phyloP scores from a whole-genome alignment of 2,329 filamentous ascomycete genomes.

The Neonectria ditissima region DNA sequence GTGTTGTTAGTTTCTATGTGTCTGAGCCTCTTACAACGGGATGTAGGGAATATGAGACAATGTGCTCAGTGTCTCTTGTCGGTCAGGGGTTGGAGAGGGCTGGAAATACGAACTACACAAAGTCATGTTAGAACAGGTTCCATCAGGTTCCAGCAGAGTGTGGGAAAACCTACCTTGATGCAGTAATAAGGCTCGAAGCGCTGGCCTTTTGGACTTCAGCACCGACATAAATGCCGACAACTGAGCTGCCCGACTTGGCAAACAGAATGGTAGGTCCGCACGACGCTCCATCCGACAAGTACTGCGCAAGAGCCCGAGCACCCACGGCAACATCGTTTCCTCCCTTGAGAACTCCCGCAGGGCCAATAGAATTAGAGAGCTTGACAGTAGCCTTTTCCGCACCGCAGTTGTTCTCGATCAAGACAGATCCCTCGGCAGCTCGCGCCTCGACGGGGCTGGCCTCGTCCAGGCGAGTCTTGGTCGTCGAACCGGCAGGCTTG shows the following conservation, averaged over 20 bases:
- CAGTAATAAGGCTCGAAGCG: conserved; percentile 30
- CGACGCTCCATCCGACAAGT: conserved; percentile 31
- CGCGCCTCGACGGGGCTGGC: conserved; percentile 25
- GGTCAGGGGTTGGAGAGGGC: too few relatives aligned
- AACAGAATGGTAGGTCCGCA: conserved; percentile 41
- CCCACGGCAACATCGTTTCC: conserved; percentile 31
- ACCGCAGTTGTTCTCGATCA: conserved; percentile 37
- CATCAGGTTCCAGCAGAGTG: neutral
- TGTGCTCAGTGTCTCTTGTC: neutral
- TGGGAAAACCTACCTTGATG: conserved; percentile 24
- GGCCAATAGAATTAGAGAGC: conserved; percentile 23
- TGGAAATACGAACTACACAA: conserved; percentile 24
- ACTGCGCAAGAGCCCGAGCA: conserved; percentile 35
- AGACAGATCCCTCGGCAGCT: conserved; percentile 29
- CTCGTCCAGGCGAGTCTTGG: conserved; percentile 27
- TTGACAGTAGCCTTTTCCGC: conserved; percentile 36
- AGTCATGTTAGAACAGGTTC: neutral
- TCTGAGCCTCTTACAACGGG: neutral
- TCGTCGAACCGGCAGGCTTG: conserved; percentile 17
- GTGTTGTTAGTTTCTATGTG: neutral
- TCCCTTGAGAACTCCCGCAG: conserved; percentile 17
- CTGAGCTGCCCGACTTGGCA: conserved; percentile 38
- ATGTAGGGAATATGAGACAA: too few relatives aligned
- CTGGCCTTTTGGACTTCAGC: conserved; percentile 41
- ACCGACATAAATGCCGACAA: conserved; percentile 41